Evolutionary conservation across 768 basidiomycete genomes (phyloP), one percentile per base, ranked within the genome.

Genomic region (Tulasnella sp.): DNA sequence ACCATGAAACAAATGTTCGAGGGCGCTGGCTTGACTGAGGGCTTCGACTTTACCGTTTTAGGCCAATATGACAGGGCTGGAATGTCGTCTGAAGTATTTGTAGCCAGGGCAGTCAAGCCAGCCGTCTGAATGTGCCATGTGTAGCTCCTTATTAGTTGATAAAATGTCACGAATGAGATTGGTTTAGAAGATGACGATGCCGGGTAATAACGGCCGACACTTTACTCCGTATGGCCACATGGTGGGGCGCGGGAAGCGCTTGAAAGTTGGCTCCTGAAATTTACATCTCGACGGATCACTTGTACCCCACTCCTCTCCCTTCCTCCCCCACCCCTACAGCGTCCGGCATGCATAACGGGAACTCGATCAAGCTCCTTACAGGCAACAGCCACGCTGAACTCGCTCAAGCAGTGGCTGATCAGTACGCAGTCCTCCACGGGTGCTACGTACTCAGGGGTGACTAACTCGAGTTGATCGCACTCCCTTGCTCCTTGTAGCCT

Each of bases 371-470:
- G 69, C 65, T 79, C 29, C 69, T 79, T 22, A 72, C 78, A 63
- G 78, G 78, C 72, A 96, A 95, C 83, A 95, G 93, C 81, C 97
- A 99, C 83, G 94, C 94, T 78, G 92, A 95, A 86, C 91, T 99
- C 84, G 96, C 96, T 81, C 87, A 90, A 78, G 85, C 89, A 74
- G 94, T 99, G 82, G 92, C 94, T 78, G 94, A 97, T 86, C 90
- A 94, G 96, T 97, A 86, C 90, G 95, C 86, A 82, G 83, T 83
- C 81, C 82, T 40, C 39, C 22, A 47, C 29, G 40, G 19, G 19
- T 47, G 37, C 26, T 19, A 34, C 16, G 29, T 5, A 9, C 42
- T 72, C 65, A 44, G 41, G 32, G 14, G 52, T 76, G 68, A 73
- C 76, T 79, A 77, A 80, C 78, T 78, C 59, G 73, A n/a, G n/a